A percentile compares a stretch with the other conserved stretches of the same genome.
These are phyloP conservation scores for Auxenochlorella pyrenoidosa DNA, from an alignment of 139 green algal species.

Conservation along the genomic window DNA sequence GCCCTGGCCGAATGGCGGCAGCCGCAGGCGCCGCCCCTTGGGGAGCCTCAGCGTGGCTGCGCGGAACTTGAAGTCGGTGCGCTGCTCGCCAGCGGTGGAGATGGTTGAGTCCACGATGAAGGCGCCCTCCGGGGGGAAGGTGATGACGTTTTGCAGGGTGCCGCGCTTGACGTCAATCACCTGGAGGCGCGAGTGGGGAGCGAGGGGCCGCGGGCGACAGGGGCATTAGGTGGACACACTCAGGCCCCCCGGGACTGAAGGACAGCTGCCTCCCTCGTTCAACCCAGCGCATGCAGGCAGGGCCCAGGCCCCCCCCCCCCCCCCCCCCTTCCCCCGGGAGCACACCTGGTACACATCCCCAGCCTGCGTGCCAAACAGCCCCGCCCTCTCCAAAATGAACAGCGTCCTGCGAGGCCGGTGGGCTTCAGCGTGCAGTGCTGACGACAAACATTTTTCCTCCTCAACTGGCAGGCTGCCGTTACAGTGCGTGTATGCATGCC, in stretches of 20 bases:
- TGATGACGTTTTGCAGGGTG: constrained; percentile 89
- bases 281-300: background rate
- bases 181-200: constrained; percentile 72
- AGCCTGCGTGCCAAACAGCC: constrained; percentile 58
- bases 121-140: constrained; percentile 83
- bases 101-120: constrained; percentile 85
- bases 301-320: constrained; percentile 16
- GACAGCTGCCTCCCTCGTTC: no score
- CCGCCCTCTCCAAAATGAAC: constrained; percentile 88
- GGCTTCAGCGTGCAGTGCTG: no score
- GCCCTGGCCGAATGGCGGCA: constrained; percentile 86
- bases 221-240: no score
- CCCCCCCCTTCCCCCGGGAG: constrained; percentile 71
- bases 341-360: constrained; percentile 65
- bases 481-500: no score
- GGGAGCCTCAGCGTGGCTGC: constrained; percentile 69
- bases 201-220: background rate
- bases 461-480: no score
- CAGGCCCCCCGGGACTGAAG: no score
- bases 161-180: constrained; percentile 77
- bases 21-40: constrained; percentile 29
- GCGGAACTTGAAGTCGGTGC: constrained; percentile 78
- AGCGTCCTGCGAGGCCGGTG: constrained; percentile 41
- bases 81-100: constrained; percentile 50
- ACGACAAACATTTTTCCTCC: no score